A percentile compares a stretch with the other conserved stretches of the same genome.
Conservation (phyloP, 106 monocot genomes). For the Amphibolis antarctica region DNA sequence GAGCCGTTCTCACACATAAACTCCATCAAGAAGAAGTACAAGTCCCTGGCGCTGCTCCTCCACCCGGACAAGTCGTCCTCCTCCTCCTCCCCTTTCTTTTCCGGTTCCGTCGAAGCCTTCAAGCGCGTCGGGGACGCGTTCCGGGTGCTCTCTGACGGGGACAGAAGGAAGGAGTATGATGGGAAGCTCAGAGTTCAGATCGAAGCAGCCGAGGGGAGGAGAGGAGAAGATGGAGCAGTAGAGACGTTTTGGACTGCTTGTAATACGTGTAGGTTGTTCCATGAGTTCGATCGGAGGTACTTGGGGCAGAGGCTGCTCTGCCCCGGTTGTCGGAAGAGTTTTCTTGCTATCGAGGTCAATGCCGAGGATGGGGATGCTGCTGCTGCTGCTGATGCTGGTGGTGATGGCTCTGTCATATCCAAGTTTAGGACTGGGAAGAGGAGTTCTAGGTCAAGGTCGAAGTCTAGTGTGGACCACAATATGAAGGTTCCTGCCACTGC, state of each 20-base stretch:
- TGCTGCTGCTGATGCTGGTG: background rate
- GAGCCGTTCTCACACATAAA: constrained; percentile 31
- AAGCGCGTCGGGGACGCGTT: constrained; percentile 49
- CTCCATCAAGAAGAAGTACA: constrained; percentile 37
- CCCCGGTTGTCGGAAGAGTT: constrained; percentile 59
- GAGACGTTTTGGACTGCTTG: constrained; percentile 80
- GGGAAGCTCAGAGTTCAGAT: constrained; percentile 15
- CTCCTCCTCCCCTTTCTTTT: constrained; percentile 3
- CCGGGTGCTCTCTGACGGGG: constrained; percentile 41
- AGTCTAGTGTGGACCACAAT: too few relatives aligned
- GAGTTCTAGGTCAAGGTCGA: constrained; percentile 23
- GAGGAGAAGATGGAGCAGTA: background rate
- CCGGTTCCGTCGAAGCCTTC: constrained; percentile 46
- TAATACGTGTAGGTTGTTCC: constrained; percentile 47
- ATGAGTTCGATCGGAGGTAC: constrained; percentile 69
- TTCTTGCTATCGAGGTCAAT: constrained; percentile 50
- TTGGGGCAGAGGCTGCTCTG: constrained; percentile 57
- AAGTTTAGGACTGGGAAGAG: constrained; percentile 6
- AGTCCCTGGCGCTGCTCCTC: constrained; percentile 47
- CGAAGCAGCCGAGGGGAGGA: background rate
- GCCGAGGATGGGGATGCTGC: constrained; percentile 1
- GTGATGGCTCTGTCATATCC: background rate
- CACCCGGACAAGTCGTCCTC: constrained; percentile 27
- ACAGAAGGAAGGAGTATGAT: constrained; percentile 33
- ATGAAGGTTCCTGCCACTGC: background rate